Evolutionary conservation across 805 yeast genomes (phyloP), one percentile per base, ranked within the genome.

Genomic region (Wickerhamomyces chambardii): DNA sequence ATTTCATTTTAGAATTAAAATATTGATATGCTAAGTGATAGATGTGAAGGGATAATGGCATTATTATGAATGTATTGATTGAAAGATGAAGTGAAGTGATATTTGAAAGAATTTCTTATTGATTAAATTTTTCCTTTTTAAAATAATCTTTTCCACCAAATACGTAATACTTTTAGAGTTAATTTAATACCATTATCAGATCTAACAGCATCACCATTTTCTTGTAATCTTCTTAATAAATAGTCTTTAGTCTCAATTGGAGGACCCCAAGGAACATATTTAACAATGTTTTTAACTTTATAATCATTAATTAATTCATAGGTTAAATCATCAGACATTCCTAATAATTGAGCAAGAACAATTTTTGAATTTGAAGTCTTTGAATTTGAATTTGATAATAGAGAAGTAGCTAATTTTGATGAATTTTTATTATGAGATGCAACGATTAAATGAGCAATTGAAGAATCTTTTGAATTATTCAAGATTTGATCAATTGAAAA

Each of bases 201-300:
- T 64, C 90, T 78, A 6, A 85, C 94, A 9, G 95, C 95, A 59
- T 89, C 96, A 17, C 96, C 96, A 54, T 89, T 89, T 63, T 89
- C 97, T 63, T 89, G 96, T 42, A 89, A 66, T 63, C 97, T 75
- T 66, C 97, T 78, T 42, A 79, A 65, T 41, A 89, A 63, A 55
- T 89, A 89, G 47, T 85, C 95, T 63, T 84, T 86, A 39, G 96
- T 87, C 62, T 90, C 97, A 46, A 75, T 61, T 37, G 95, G 94
- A 25, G 97, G 97, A 9, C 97, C 97, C 97, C 97, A 89, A 15
- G 97, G 95, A 42, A 89, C 96, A 55, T 90, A 89, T 63, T 90
- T 90, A 61, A 90, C 79, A 36, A 89, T 79, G 51, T 85, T 85
- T 41, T 70, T 75, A 31, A 74, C 83, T 31, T 73, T 67, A 45